phyloP scores from a whole-genome alignment of 225 moss, liverwort and hornwort genomes.

The Pseudoscleropodium purum region DNA sequence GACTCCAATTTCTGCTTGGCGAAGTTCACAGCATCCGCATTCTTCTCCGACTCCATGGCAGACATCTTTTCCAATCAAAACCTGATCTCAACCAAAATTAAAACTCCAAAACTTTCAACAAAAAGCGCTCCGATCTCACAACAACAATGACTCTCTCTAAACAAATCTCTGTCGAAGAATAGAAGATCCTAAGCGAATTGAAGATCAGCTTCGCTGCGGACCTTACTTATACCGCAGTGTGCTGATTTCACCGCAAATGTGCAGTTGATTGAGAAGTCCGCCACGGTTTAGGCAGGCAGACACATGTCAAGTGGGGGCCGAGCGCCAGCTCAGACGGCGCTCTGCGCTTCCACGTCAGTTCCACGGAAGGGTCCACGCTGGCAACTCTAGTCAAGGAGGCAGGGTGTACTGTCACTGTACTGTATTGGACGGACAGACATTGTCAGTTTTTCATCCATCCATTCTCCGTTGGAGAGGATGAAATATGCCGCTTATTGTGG shows the following conservation, averaged over 20 bases:
- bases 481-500: not conserved
- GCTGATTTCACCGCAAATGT: not conserved
- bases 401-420: too few relatives aligned
- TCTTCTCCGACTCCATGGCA: conserved; percentile 27
- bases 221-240: not conserved
- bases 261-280: not conserved
- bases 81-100: not conserved
- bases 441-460: not conserved
- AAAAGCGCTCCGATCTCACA: not conserved
- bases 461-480: not conserved
- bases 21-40: conserved; percentile 15
- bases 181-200: not conserved
- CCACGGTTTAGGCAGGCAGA: not conserved
- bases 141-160: not conserved
- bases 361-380: not conserved
- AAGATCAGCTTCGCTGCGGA: too few relatives aligned
- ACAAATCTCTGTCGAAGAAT: not conserved
- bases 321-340: conserved; percentile 12
- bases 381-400: not conserved
- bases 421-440: too few relatives aligned
- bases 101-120: not conserved
- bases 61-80: not conserved
- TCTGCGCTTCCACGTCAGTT: not conserved
- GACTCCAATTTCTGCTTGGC: conserved; percentile 34
- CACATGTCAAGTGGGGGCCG: not conserved